Evolutionary conservation across 2,329 filamentous ascomycete species (phyloP).

Genomic region (Fusarium gaditjirri): DNA sequence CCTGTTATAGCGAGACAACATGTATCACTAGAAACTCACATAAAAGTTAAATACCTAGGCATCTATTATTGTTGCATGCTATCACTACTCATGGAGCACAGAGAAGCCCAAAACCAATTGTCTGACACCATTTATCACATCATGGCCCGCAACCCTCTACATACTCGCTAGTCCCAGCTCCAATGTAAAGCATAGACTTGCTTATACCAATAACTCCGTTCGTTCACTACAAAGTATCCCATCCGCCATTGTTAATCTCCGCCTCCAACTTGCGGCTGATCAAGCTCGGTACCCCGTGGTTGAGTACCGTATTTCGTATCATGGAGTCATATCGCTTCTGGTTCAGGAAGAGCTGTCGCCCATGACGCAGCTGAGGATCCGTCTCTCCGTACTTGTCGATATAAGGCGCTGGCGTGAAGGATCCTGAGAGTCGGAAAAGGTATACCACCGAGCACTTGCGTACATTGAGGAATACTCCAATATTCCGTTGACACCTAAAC

Average conservation of each 20-base stretch:
- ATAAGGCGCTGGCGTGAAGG: slow-evolving; percentile 89
- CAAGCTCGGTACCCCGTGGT: slow-evolving; percentile 86
- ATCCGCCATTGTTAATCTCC: slow-evolving; percentile 96
- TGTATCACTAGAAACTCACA: background rate
- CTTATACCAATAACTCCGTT: background rate
- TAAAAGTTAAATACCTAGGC: background rate
- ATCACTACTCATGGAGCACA: slow-evolving; percentile 1
- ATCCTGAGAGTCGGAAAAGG: slow-evolving; percentile 82
- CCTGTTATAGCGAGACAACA: background rate
- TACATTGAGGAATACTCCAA: slow-evolving; percentile 96
- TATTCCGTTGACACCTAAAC: slow-evolving; percentile 85
- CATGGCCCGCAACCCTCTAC: background rate
- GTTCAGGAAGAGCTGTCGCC: slow-evolving; percentile 90
- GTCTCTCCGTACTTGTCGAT: slow-evolving; percentile 96
- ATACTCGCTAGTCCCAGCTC: background rate
- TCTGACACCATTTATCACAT: slow-evolving; percentile 6
- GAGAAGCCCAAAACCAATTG: slow-evolving; percentile 3
- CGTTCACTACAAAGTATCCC: slow-evolving; percentile 74
- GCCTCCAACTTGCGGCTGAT: slow-evolving; percentile 92
- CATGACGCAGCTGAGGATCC: slow-evolving; percentile 87
- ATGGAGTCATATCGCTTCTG: slow-evolving; percentile 93
- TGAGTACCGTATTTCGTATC: slow-evolving; percentile 85
- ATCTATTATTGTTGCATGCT: slow-evolving; percentile 14
- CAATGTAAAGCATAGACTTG: background rate
- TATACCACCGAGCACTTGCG: slow-evolving; percentile 95